A percentile compares a stretch with the other conserved stretches of the same genome.
phyloP scores from a whole-genome alignment of 202 grass and related monocot species.

The Bolboschoenoplectus hybrid region DNA sequence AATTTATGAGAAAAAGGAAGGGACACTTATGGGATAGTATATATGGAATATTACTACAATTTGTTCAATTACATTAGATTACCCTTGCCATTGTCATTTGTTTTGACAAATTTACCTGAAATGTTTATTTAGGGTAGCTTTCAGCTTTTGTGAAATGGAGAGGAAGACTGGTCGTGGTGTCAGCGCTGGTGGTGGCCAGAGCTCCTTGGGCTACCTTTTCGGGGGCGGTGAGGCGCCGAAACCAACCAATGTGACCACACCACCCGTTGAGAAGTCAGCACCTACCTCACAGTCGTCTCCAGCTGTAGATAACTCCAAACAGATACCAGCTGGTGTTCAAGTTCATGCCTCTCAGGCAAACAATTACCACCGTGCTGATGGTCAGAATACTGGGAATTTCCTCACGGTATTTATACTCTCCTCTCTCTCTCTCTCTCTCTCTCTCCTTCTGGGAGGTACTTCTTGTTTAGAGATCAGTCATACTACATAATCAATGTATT shows the following conservation, averaged over 20 bases:
- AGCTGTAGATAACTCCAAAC: conserved; percentile 51
- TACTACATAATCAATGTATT: not conserved
- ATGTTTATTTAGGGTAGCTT: not conserved
- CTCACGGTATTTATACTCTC: conserved; percentile 54
- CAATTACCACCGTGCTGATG: conserved; percentile 73
- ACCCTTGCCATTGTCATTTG: not conserved
- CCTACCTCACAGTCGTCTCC: conserved; percentile 18
- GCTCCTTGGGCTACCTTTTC: conserved; percentile 81
- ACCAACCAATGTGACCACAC: conserved; percentile 36
- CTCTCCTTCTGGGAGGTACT: not conserved
- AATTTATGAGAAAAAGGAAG: not conserved
- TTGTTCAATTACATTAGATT: not conserved
- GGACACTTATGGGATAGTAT: not conserved
- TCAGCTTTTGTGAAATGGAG: not conserved
- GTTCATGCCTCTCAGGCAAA: conserved; percentile 51
- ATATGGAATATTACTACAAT: not conserved
- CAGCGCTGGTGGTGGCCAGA: conserved; percentile 77
- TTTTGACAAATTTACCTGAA: not conserved
- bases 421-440: not conserved
- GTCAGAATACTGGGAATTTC: conserved; percentile 90
- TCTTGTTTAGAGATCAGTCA: not conserved
- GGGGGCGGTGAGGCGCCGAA: conserved; percentile 56
- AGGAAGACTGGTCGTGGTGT: conserved; percentile 78
- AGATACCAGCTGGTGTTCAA: conserved; percentile 73
- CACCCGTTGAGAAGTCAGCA: conserved; percentile 53